Percentiles rank a stretch among this genome's conserved stretches.
Conservation (phyloP, 1,139 yeast species). For the Meyerozyma elateridarum region DNA sequence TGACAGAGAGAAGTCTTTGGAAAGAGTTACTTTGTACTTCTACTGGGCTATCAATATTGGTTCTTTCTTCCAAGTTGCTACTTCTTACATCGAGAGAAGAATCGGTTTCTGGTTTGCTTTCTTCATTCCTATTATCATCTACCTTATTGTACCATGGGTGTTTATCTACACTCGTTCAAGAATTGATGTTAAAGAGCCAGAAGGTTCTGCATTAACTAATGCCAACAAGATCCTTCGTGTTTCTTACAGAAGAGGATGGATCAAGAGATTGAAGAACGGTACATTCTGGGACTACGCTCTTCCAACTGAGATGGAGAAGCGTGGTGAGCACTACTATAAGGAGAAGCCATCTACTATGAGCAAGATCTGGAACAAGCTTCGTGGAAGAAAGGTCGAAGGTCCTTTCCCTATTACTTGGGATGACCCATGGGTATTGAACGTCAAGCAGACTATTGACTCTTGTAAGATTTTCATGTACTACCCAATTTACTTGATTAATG, state of each 20-base stretch:
- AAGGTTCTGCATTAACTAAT: slow-evolving; percentile 47
- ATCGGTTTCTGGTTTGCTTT: slow-evolving; percentile 79
- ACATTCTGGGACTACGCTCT: slow-evolving; percentile 53
- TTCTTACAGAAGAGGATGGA: slow-evolving; percentile 37
- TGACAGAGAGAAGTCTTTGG: slow-evolving; percentile 67
- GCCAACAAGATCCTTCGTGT: slow-evolving; percentile 36
- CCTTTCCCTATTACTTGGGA: slow-evolving; percentile 39
- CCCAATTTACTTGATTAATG: slow-evolving; percentile 58
- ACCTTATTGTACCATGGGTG: slow-evolving; percentile 44
- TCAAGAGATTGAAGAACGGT: slow-evolving; percentile 29
- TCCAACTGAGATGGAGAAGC: slow-evolving; percentile 43
- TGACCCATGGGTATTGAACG: slow-evolving; percentile 59
- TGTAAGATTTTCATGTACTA: slow-evolving; percentile 62
- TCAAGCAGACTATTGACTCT: slow-evolving; percentile 52
- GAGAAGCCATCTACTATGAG: background rate
- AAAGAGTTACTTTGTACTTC: slow-evolving; percentile 71
- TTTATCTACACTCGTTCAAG: slow-evolving; percentile 33
- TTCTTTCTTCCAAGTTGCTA: slow-evolving; percentile 71
- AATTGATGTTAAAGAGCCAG: slow-evolving; percentile 35
- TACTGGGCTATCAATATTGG: slow-evolving; percentile 82
- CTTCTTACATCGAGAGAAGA: slow-evolving; percentile 65
- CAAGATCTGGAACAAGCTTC: background rate
- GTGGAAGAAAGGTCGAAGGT: background rate
- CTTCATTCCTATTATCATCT: slow-evolving; percentile 51
- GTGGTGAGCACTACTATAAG: slow-evolving; percentile 27